Percentiles rank a stretch among this genome's conserved stretches.
These are phyloP conservation scores for Coemansia sp. DNA, from an alignment of 192 early-diverging fungal species.

Conservation along the genomic window DNA sequence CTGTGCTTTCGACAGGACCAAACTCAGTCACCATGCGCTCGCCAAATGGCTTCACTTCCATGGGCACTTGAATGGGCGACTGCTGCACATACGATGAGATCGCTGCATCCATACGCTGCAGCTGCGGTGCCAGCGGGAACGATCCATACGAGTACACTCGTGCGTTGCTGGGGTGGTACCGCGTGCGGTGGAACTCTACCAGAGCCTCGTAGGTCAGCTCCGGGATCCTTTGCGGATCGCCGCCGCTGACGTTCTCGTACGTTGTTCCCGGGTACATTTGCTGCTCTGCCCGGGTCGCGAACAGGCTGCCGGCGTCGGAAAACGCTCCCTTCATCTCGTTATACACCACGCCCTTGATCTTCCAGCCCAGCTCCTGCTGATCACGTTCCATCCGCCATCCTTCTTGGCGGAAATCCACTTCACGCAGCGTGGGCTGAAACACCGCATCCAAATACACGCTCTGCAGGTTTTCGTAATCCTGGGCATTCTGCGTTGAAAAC, in stretches of 20 bases:
- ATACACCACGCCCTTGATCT: conserved; percentile 94
- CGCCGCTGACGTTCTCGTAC: conserved; percentile 82
- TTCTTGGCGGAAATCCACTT: conserved; percentile 89
- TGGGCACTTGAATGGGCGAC: conserved; percentile 49
- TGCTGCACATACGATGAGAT: conserved; percentile 61
- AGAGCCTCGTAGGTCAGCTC: conserved; percentile 84
- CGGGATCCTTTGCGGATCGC: conserved; percentile 84
- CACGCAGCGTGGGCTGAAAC: conserved; percentile 75
- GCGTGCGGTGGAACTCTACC: conserved; percentile 73
- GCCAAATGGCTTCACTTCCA: conserved; percentile 54
- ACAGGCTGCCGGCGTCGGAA: conserved; percentile 80
- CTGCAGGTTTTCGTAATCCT: conserved; percentile 88
- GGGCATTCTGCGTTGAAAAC: conserved; percentile 84
- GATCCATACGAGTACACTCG: conserved; percentile 89
- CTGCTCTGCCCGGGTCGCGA: conserved; percentile 72
- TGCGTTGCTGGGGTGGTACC: conserved; percentile 94
- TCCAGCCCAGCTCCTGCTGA: conserved; percentile 54
- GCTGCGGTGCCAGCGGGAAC: conserved; percentile 72
- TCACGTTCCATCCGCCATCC: conserved; percentile 91
- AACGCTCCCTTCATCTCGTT: conserved; percentile 97
- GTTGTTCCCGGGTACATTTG: conserved; percentile 80
- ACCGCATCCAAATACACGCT: conserved; percentile 90
- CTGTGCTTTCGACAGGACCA: conserved; percentile 41
- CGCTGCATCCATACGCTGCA: conserved; percentile 62
- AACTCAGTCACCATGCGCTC: conserved; percentile 43